Conservation (phyloP, 2,329 filamentous ascomycete genomes). For the Ambrosiella beaveri region DNA sequence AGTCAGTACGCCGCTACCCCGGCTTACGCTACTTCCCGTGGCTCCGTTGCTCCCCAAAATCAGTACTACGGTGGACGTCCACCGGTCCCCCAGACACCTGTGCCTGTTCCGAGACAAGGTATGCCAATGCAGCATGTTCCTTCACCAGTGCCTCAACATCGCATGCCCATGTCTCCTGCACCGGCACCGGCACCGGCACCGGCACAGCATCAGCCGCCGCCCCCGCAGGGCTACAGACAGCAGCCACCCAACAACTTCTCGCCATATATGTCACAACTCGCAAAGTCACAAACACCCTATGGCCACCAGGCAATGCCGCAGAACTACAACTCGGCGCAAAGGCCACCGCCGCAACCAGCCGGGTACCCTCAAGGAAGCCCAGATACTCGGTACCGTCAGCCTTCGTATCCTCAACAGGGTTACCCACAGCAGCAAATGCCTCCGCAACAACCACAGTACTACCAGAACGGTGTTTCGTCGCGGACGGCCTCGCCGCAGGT, state of each 20-base stretch:
- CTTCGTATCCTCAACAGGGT: constrained; percentile 20
- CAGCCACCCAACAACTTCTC: constrained; percentile 20
- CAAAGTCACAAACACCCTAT: constrained; percentile 35
- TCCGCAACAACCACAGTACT: constrained; percentile 16
- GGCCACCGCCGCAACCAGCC: constrained; percentile 7
- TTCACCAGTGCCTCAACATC: constrained; percentile 11
- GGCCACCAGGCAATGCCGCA: constrained; percentile 33
- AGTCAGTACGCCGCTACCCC: constrained; percentile 22
- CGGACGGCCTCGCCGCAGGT: constrained; percentile 29
- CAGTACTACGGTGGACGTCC: constrained; percentile 11
- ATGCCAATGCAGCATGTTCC: constrained; percentile 10
- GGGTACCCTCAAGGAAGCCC: constrained; percentile 25
- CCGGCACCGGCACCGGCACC: constrained; percentile 16
- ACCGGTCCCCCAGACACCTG: constrained; percentile 10
- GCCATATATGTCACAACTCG: constrained; percentile 35
- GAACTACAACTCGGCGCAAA: constrained; percentile 19
- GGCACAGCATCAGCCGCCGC: constrained; percentile 19
- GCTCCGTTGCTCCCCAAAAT: constrained; percentile 4
- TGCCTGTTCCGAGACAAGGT: constrained; percentile 11
- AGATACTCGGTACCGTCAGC: constrained; percentile 24
- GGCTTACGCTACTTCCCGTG: constrained; percentile 6
- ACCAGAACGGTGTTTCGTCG: constrained; percentile 29
- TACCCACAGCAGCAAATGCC: constrained; percentile 20
- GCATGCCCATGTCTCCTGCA: constrained; percentile 19
- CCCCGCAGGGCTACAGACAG: constrained; percentile 11